phyloP scores from a whole-genome alignment of 441 rosid genomes.

The Mallotus repandus region DNA sequence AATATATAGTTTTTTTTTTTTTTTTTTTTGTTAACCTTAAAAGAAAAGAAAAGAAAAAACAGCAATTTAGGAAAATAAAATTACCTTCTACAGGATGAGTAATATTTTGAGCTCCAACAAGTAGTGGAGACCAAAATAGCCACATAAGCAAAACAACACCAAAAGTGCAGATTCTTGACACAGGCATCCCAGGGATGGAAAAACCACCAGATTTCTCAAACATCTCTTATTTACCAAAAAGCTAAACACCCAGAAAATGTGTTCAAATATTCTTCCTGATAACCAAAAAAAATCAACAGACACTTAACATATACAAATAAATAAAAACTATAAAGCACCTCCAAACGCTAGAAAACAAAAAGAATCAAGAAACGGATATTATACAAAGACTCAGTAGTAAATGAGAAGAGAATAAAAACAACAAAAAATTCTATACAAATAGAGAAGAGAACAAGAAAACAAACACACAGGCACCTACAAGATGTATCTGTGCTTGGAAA shows the following conservation, averaged over 20 bases:
- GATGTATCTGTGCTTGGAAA: not conserved
- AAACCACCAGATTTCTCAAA: slow-evolving; percentile 21
- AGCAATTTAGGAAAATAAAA: not conserved
- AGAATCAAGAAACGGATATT: not conserved
- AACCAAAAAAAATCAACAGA: not conserved
- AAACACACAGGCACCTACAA: not conserved
- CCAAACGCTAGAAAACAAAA: slow-evolving; percentile 7
- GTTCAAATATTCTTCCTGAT: slow-evolving; percentile 22
- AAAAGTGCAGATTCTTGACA: slow-evolving; percentile 25
- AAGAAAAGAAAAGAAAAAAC: not conserved
- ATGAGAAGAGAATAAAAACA: not conserved
- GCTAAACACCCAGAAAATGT: not conserved
- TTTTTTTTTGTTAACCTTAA: not conserved
- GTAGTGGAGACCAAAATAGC: slow-evolving; percentile 39
- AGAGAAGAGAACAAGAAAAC: not conserved
- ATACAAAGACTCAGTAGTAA: not conserved
- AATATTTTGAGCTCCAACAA: slow-evolving; percentile 45
- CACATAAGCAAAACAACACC: slow-evolving; percentile 36
- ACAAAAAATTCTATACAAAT: not conserved
- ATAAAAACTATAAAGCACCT: not conserved
- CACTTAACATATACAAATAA: not conserved
- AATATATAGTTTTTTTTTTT: not conserved
- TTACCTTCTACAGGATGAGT: slow-evolving; percentile 75
- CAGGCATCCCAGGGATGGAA: slow-evolving; percentile 23
- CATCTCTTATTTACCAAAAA: slow-evolving; percentile 18